Base-by-base conservation (phyloP, 345 rosid genomes). In the Corchorus olitorius region DNA sequence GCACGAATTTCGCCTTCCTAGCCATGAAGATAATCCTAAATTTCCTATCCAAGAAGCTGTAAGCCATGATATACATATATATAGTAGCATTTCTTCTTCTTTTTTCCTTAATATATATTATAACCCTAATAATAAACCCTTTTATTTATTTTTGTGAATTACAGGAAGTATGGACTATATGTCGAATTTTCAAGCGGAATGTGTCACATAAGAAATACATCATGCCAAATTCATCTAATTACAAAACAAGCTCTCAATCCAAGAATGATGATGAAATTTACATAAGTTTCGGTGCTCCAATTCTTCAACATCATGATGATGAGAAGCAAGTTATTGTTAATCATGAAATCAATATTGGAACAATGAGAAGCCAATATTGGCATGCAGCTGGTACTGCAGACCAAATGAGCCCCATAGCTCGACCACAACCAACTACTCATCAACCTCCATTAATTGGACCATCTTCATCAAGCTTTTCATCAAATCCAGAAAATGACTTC, bases 1-100 rank as follows among this genome's bases (percentile, higher is more conserved):
- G 99, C 93, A 95, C 20, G 99, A 95, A 80, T 95, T 93, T 86
- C 97, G 98, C 75, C 96, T 95, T 52, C 97, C 98, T 6, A 49
- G 82, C 5, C 61, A 67, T 34, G 70, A 74, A 62, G 76, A 76
- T 79, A 71, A 78, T 65, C 76, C 82, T 41, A 81, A 77, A 78
- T n/a, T 76, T 69, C 65, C 83, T 43, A 13, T 75, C 20, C 85
- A 70, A 81, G 92, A 90, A 77, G 97, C 97, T 12, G 98, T 94
- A 89, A 87, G 96, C 39, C 14, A 50, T 13, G 1, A 10, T 1
- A 11, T 52, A 5, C 6, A 11, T 52, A 5, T 45, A 45, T 27
- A 7, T 6, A 5, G 48, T 45, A 45, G 48, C 48, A 45, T 19
- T 8, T 19, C 9, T 19, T 3, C 2, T 5, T 6, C 14, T 3